Percentiles rank a stretch among this genome's conserved stretches.
Conservation (phyloP, 148 eudicot species). For the Arctostaphylos glauca region DNA sequence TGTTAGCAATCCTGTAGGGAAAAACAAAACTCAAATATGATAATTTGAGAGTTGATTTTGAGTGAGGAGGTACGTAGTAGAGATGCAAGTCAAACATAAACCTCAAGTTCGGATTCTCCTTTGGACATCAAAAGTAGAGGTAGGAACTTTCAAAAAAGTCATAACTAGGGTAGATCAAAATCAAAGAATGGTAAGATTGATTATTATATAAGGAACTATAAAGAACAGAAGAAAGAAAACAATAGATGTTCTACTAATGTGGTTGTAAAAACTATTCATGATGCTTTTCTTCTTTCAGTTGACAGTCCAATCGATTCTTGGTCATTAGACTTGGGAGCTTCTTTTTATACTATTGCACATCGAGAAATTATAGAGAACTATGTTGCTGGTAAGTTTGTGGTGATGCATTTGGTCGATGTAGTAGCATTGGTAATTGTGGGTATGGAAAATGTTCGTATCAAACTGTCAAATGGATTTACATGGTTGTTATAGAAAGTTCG, state of each 20-base stretch:
- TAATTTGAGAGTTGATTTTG: too few relatives aligned
- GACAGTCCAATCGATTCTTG: too few relatives aligned
- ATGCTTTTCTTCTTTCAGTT: neutral
- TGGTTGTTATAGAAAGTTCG: too few relatives aligned
- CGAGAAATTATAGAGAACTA: neutral
- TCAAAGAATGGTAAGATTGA: neutral
- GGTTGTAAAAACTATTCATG: neutral
- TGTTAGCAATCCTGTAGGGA: too few relatives aligned
- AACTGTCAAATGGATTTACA: neutral
- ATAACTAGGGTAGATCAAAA: neutral
- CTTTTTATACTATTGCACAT: neutral
- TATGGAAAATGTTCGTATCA: neutral
- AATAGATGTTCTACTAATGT: neutral
- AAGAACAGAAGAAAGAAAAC: neutral
- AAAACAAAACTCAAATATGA: too few relatives aligned
- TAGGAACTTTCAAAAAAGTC: neutral
- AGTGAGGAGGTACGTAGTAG: too few relatives aligned
- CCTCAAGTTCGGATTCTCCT: neutral
- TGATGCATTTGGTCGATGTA: conserved; percentile 1
- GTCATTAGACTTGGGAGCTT: too few relatives aligned
- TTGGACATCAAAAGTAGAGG: neutral
- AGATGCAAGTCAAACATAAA: too few relatives aligned
- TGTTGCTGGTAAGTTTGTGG: neutral
- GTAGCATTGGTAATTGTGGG: neutral
- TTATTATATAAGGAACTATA: neutral